Conservation (phyloP, 2,329 filamentous ascomycete genomes). For the Ilyonectria destructans region DNA sequence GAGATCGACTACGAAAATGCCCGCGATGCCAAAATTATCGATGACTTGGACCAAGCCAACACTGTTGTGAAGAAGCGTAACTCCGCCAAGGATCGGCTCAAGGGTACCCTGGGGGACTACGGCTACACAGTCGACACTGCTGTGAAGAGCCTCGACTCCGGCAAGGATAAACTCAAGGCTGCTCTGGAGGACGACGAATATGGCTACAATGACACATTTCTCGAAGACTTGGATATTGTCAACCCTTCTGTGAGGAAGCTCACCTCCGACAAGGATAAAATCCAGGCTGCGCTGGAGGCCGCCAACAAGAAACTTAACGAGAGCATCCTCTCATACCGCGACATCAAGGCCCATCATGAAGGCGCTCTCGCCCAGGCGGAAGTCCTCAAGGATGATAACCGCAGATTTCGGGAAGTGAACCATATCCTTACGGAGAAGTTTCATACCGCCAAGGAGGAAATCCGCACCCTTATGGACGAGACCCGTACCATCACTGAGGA, state of each 20-base stretch:
- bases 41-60: conserved; percentile 50
- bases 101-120: too few relatives aligned
- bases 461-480: too few relatives aligned
- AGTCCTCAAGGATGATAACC: conserved; percentile 41
- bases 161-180: too few relatives aligned
- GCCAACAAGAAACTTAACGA: conserved; percentile 38
- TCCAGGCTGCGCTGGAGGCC: conserved; percentile 45
- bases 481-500: conserved; percentile 17
- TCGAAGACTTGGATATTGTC: too few relatives aligned
- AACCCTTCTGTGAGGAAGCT: conserved; percentile 29
- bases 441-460: too few relatives aligned
- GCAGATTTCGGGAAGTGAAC: background rate
- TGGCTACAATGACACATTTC: too few relatives aligned
- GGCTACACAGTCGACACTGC: too few relatives aligned
- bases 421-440: too few relatives aligned
- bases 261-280: conserved; percentile 49
- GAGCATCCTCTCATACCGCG: conserved; percentile 42
- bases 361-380: conserved; percentile 46
- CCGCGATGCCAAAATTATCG: conserved; percentile 42
- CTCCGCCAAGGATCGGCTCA: too few relatives aligned
- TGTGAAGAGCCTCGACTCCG: too few relatives aligned
- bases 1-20: conserved; percentile 47
- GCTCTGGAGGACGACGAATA: too few relatives aligned
- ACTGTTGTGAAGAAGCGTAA: conserved; percentile 41
- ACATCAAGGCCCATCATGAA: conserved; percentile 48